phyloP scores from a whole-genome alignment of 2,329 filamentous ascomycete genomes.

The Colletotrichum gigasporum region DNA sequence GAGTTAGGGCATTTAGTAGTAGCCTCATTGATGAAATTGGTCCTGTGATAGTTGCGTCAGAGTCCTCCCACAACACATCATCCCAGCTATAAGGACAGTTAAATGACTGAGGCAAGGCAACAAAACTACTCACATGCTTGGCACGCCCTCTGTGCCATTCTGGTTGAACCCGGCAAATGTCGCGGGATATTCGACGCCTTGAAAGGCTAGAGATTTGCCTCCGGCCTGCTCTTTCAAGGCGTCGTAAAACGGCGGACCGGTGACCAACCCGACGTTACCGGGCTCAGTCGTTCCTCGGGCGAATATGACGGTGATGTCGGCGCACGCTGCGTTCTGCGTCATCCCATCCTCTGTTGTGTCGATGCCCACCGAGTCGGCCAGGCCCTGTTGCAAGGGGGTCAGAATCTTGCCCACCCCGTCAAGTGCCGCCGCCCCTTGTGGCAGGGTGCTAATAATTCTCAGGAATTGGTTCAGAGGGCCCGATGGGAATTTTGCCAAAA shows the following conservation, averaged over 20 bases:
- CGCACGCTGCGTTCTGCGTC: constrained; percentile 33
- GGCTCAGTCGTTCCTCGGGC: constrained; percentile 42
- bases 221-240: constrained; percentile 31
- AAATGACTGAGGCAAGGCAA: not conserved
- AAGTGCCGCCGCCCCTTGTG: constrained; percentile 16
- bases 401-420: constrained; percentile 6
- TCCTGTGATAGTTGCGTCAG: constrained; percentile 38
- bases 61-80: too few relatives aligned
- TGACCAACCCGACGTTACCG: constrained; percentile 39
- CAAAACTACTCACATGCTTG: constrained; percentile 35
- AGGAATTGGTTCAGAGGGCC: constrained; percentile 24
- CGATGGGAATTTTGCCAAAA: constrained; percentile 14
- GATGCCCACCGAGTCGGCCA: constrained; percentile 32
- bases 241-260: constrained; percentile 37
- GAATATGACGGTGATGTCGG: constrained; percentile 40
- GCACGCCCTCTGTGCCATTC: constrained; percentile 33
- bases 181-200: constrained; percentile 40
- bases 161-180: constrained; percentile 38
- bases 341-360: constrained; percentile 14
- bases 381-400: constrained; percentile 25
- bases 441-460: constrained; percentile 19
- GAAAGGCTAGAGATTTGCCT: constrained; percentile 31
- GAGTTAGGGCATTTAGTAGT: constrained; percentile 37
- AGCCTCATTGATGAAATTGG: constrained; percentile 41
- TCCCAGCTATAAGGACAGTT: too few relatives aligned